A percentile compares a stretch with the other conserved stretches of the same genome.
Conservation (phyloP, 192 early-diverging fungal species). For the Coemansia sp. region DNA sequence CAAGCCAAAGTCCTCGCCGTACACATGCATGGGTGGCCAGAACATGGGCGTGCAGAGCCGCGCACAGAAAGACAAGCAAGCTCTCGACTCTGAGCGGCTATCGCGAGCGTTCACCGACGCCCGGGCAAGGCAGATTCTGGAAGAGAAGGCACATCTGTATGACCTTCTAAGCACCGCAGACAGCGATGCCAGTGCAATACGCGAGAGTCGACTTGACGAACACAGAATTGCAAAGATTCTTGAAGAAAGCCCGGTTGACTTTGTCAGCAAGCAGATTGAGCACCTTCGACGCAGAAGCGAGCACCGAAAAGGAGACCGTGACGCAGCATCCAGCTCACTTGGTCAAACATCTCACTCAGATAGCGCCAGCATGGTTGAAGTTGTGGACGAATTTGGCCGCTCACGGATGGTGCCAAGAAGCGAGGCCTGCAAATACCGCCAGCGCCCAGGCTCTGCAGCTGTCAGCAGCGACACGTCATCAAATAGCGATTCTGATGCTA, state of each 20-base stretch:
- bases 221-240: conserved; percentile 21
- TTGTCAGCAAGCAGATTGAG: conserved; percentile 18
- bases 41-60: conserved; percentile 35
- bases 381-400: conserved; percentile 48
- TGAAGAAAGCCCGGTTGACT: conserved; percentile 43
- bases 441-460: not conserved
- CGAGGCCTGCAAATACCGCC: conserved; percentile 5
- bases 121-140: conserved; percentile 12
- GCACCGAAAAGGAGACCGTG: not conserved
- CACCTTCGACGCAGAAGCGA: not conserved
- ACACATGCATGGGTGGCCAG: not conserved
- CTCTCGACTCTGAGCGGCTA: not conserved
- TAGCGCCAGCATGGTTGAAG: conserved; percentile 19
- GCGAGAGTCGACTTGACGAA: conserved; percentile 12
- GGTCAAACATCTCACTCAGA: not conserved
- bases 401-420: conserved; percentile 23
- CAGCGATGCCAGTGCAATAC: not conserved
- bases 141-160: conserved; percentile 41
- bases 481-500: not conserved
- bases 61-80: conserved; percentile 18
- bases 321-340: not conserved
- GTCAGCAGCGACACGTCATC: not conserved
- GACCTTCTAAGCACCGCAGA: conserved; percentile 18
- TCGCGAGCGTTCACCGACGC: not conserved
- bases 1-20: not conserved